Conservation (phyloP, 148 eudicot species). For the Talinum fruticosum region DNA sequence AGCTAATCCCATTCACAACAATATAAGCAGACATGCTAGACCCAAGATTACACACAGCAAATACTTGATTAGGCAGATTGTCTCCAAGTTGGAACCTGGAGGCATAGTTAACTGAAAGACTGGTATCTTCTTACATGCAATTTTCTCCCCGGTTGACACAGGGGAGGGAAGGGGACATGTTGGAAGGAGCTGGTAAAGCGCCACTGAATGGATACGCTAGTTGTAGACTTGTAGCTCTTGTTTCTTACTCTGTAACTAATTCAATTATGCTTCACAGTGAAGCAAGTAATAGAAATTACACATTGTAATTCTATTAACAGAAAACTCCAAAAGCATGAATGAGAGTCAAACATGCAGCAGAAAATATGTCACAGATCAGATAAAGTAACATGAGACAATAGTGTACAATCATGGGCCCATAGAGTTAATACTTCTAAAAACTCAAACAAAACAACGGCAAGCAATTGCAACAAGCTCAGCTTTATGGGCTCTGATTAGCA, state of each 20-base stretch:
- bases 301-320: not conserved
- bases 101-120: not conserved
- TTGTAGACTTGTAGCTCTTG: not conserved
- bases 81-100: not conserved
- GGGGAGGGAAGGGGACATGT: not conserved
- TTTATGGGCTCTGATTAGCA: not conserved
- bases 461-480: not conserved
- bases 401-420: not conserved
- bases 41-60: not conserved
- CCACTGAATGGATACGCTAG: not conserved
- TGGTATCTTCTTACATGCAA: not conserved
- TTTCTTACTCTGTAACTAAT: not conserved
- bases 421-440: not conserved
- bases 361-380: not conserved
- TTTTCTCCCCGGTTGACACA: not conserved
- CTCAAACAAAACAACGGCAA: not conserved
- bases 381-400: not conserved
- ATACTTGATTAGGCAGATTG: not conserved
- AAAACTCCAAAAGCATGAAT: not conserved
- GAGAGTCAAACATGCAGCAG: not conserved
- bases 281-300: not conserved
- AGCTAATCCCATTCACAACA: not conserved
- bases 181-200: not conserved
- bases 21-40: not conserved
- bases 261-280: not conserved